Percentiles rank a stretch among this genome's conserved stretches.
These are phyloP conservation scores for Calocera cornea DNA, from an alignment of 768 basidiomycete genomes.

Conservation along the genomic window DNA sequence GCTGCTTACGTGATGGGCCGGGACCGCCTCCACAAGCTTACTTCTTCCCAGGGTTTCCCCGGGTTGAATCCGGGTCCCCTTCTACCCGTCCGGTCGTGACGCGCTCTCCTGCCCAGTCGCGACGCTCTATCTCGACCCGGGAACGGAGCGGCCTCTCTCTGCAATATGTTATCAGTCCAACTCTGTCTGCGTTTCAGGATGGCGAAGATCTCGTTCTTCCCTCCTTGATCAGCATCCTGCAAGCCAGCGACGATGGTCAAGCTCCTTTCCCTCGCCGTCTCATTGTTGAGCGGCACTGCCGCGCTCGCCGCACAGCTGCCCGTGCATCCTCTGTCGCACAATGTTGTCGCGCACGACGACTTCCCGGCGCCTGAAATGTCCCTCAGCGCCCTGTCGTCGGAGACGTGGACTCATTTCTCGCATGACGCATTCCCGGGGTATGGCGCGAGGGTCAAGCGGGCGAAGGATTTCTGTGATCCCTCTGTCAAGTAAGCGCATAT, in stretches of 20 bases:
- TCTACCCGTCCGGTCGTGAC: too few species aligned
- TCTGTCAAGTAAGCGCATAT: constrained; percentile 18
- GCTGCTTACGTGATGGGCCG: too few species aligned
- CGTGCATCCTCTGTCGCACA: neutral
- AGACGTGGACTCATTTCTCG: constrained; percentile 12
- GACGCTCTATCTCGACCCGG: neutral
- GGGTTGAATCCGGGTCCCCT: neutral
- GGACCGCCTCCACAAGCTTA: too few species aligned
- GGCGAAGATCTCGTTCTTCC: neutral
- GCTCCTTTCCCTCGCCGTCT: neutral
- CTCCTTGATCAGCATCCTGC: neutral
- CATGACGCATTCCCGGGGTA: constrained; percentile 20
- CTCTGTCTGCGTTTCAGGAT: neutral
- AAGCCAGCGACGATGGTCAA: neutral
- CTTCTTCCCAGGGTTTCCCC: neutral
- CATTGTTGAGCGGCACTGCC: neutral
- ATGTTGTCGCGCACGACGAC: neutral
- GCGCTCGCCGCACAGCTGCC: neutral
- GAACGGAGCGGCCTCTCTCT: neutral
- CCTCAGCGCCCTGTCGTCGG: constrained; percentile 8
- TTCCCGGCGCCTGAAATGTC: neutral
- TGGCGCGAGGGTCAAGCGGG: constrained; percentile 29
- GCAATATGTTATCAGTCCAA: neutral
- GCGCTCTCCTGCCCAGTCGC: too few species aligned
- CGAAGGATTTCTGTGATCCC: constrained; percentile 32